These are phyloP conservation scores for Epichloe gansuensis DNA, from an alignment of 2,329 filamentous ascomycete species.

Conservation along the genomic window DNA sequence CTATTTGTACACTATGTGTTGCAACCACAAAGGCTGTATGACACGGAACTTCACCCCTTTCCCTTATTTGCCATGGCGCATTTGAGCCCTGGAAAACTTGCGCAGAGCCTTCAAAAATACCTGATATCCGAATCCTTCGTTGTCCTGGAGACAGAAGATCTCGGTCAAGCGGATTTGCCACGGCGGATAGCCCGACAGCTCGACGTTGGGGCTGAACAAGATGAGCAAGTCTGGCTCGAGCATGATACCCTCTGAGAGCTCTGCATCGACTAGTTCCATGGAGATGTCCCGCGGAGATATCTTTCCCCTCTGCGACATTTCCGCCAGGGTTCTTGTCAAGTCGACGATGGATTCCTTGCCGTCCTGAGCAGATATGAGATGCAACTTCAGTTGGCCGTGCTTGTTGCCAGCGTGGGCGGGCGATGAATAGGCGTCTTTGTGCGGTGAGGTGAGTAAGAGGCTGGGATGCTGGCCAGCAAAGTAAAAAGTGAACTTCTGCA, in stretches of 20 bases:
- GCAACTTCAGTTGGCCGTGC: constrained; percentile 40
- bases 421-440: constrained; percentile 25
- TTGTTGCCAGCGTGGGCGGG: constrained; percentile 16
- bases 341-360: constrained; percentile 91
- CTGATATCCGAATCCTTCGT: constrained; percentile 80
- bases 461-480: constrained; percentile 65
- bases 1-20: no score
- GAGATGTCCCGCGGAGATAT: constrained; percentile 72
- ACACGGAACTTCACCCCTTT: background rate
- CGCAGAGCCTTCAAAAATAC: constrained; percentile 78
- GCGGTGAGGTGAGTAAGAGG: constrained; percentile 43
- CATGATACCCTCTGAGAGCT: constrained; percentile 69
- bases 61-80: constrained; percentile 60
- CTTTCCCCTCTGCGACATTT: constrained; percentile 89
- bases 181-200: constrained; percentile 83
- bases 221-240: constrained; percentile 82
- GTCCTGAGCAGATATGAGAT: constrained; percentile 78
- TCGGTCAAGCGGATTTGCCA: constrained; percentile 94
- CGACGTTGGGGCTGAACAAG: constrained; percentile 71
- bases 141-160: constrained; percentile 71
- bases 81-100: constrained; percentile 76
- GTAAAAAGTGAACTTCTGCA: constrained; percentile 71
- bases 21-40: background rate
- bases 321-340: constrained; percentile 81
- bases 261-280: constrained; percentile 74